A percentile compares a stretch with the other conserved stretches of the same genome.
phyloP scores from a whole-genome alignment of 495 filamentous ascomycete species.

The Penicilliopsis zonata region DNA sequence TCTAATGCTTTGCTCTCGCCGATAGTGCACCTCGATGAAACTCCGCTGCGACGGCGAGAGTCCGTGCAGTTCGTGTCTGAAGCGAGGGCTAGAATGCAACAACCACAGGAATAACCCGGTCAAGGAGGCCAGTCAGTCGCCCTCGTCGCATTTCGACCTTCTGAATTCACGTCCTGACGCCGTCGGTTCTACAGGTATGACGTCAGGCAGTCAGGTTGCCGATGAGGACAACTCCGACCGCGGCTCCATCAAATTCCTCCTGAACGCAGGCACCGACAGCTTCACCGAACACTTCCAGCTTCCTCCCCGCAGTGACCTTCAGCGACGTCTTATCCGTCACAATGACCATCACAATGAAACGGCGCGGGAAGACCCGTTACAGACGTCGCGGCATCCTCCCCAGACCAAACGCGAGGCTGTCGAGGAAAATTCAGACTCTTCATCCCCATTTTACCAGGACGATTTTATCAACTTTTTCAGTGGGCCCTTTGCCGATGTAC shows the following conservation, averaged over 20 bases:
- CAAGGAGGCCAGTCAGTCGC: conserved; percentile 5
- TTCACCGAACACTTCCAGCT: conserved; percentile 33
- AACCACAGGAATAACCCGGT: conserved; percentile 15
- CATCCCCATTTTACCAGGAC: conserved; percentile 25
- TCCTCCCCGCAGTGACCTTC: conserved; percentile 28
- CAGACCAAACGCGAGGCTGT: conserved; percentile 11
- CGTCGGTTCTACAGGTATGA: conserved; percentile 9
- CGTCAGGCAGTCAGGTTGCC: conserved; percentile 12
- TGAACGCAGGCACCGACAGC: conserved; percentile 33
- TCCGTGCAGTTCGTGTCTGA: conserved; percentile 35
- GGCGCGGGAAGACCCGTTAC: conserved; percentile 6
- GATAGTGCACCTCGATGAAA: conserved; percentile 40
- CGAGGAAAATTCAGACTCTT: conserved; percentile 13
- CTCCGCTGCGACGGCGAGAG: conserved; percentile 35
- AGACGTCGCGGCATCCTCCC: too few relatives aligned
- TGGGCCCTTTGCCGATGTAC: conserved; percentile 23
- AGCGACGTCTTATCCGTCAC: conserved; percentile 21
- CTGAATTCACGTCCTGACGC: too few relatives aligned
- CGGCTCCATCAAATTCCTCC: conserved; percentile 36
- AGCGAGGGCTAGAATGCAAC: conserved; percentile 32
- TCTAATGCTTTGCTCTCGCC: background rate
- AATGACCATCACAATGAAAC: conserved; percentile 16
- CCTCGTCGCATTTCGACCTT: conserved; percentile 1
- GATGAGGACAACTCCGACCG: conserved; percentile 23
- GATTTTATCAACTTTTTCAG: conserved; percentile 32